Conservation (phyloP, 2,329 filamentous ascomycete genomes). For the Colletotrichum somersetense region DNA sequence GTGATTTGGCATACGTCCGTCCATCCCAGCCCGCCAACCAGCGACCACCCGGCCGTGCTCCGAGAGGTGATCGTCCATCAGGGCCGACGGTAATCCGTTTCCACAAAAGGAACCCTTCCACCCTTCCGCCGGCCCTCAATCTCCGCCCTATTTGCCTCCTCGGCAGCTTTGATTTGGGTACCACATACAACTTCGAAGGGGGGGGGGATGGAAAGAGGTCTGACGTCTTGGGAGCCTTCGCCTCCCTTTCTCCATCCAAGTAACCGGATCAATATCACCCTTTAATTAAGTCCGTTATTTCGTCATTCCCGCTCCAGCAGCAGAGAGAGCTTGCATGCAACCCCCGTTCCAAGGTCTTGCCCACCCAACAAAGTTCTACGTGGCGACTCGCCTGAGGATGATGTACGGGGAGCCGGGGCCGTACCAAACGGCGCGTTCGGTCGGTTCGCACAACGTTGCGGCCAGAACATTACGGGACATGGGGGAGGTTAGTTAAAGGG, state of each 20-base stretch:
- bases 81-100: not conserved
- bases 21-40: constrained; percentile 11
- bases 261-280: not conserved
- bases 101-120: constrained; percentile 1
- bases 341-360: constrained; percentile 14
- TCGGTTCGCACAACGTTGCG: not conserved
- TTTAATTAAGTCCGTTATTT: not conserved
- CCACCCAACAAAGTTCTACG: not conserved
- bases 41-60: constrained; percentile 35
- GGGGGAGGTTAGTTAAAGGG: not conserved
- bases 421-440: not conserved
- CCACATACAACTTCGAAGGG: not conserved
- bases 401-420: not conserved
- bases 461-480: not conserved
- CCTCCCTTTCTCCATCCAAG: not conserved
- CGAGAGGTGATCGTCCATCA: constrained; percentile 10
- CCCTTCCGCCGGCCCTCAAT: not conserved
- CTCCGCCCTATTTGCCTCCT: constrained; percentile 2
- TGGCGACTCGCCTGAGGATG: constrained; percentile 6
- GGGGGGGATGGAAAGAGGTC: not conserved
- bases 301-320: not conserved
- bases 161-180: not conserved
- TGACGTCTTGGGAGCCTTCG: not conserved
- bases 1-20: not conserved
- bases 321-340: not conserved